Percentiles rank a stretch among this genome's conserved stretches.
These are phyloP conservation scores for Euphrasia confusa DNA, from an alignment of 257 asterid genomes.

Conservation along the genomic window DNA sequence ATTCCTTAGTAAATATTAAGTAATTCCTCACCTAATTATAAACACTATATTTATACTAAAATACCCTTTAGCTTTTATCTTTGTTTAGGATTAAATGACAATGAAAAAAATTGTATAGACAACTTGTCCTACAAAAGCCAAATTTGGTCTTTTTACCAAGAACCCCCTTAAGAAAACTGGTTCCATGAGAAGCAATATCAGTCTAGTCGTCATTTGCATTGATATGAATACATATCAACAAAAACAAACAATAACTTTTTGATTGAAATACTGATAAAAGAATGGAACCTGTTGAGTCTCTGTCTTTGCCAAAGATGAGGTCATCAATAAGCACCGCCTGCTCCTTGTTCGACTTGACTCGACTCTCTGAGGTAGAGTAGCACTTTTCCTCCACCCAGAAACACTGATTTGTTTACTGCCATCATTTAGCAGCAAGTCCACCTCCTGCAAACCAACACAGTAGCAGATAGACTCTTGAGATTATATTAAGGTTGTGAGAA, in stretches of 20 bases:
- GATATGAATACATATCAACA: conserved; percentile 8
- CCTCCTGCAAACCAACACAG: conserved; percentile 64
- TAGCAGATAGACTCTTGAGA: conserved; percentile 17
- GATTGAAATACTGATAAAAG: conserved; percentile 25
- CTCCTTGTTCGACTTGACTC: conserved; percentile 98
- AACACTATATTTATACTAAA: too few relatives aligned
- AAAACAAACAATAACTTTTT: conserved; percentile 21
- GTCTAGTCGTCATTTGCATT: conserved; percentile 21
- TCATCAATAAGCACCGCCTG: conserved; percentile 93
- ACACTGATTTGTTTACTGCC: conserved; percentile 98
- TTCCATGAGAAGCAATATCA: conserved; percentile 17
- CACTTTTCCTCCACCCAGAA: conserved; percentile 75
- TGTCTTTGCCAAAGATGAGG: conserved; percentile 83
- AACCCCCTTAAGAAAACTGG: background rate
- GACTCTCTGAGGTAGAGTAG: conserved; percentile 75
- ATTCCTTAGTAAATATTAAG: too few relatives aligned
- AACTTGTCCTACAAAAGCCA: too few relatives aligned
- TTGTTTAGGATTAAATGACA: too few relatives aligned
- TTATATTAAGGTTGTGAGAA: conserved; percentile 1
- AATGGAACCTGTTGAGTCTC: conserved; percentile 69
- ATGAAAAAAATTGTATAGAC: too few relatives aligned
- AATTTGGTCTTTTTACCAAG: too few relatives aligned
- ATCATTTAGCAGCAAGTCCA: conserved; percentile 93
- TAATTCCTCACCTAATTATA: too few relatives aligned
- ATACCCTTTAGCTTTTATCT: too few relatives aligned